These are phyloP conservation scores for Coniophora puteana DNA, from an alignment of 1,284 basidiomycete genomes.

Conservation along the genomic window DNA sequence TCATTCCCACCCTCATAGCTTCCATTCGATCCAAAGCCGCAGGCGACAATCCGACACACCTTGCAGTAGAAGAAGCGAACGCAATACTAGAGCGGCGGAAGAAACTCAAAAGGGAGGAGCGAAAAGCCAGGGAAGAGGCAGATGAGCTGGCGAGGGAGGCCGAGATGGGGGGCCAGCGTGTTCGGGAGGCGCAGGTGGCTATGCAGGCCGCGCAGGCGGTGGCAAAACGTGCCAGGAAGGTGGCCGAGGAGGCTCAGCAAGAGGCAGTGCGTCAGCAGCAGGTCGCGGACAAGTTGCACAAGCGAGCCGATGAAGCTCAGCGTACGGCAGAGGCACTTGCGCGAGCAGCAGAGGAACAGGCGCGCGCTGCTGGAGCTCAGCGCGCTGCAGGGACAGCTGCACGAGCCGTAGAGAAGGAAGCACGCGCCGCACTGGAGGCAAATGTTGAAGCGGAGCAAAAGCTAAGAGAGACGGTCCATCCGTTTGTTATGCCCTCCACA, in stretches of 20 bases:
- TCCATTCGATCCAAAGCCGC: no score
- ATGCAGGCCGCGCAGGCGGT: constrained; percentile 21
- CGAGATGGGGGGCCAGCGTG: no score
- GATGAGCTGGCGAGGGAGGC: no score
- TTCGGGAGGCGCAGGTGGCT: no score
- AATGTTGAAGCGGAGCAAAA: constrained; percentile 8
- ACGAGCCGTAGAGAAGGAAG: constrained; percentile 4
- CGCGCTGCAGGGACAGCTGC: constrained; percentile 9
- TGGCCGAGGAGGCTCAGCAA: constrained; percentile 18
- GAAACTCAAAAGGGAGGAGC: no score
- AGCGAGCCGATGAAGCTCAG: neutral
- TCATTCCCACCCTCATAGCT: no score
- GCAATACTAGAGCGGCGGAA: no score
- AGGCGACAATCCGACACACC: no score
- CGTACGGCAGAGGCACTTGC: neutral
- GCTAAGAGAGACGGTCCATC: constrained; percentile 14
- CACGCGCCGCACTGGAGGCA: constrained; percentile 2
- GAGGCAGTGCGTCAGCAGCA: constrained; percentile 18
- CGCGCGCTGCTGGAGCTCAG: constrained; percentile 1
- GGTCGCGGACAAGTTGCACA: constrained; percentile 9
- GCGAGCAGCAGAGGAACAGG: neutral
- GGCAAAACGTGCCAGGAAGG: constrained; percentile 17
- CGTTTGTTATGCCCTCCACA: constrained; percentile 13
- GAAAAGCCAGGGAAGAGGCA: no score
- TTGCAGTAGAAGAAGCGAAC: no score